Conservation (phyloP, 306 rosid species). For the Abrus pulchellus region DNA sequence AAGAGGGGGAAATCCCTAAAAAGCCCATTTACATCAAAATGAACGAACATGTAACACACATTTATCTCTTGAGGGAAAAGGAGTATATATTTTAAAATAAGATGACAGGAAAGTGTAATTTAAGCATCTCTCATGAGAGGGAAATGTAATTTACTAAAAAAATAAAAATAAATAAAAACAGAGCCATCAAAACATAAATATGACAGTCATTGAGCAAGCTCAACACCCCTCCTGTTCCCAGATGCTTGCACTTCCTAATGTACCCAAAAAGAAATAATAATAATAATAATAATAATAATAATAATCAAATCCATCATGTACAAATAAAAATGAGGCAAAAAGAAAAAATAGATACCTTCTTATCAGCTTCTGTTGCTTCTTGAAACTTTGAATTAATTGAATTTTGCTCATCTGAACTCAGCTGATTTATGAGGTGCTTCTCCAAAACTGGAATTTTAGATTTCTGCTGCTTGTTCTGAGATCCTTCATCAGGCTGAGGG, state of each 20-base stretch:
- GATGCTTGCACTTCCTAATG: constrained; percentile 31
- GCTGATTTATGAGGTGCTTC: constrained; percentile 81
- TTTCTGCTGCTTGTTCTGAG: constrained; percentile 65
- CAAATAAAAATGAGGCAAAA: constrained; percentile 15
- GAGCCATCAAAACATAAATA: constrained; percentile 15
- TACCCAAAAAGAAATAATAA: constrained; percentile 7
- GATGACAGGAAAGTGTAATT: no score
- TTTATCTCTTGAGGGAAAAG: no score
- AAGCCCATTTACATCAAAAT: no score
- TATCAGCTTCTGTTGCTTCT: constrained; percentile 92
- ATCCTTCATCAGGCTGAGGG: constrained; percentile 70
- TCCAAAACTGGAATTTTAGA: constrained; percentile 85
- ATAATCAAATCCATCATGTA: background rate
- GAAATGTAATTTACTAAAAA: no score
- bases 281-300: background rate
- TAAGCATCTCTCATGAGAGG: no score
- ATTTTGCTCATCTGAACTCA: constrained; percentile 89
- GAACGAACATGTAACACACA: no score
- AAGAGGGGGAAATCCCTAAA: no score
- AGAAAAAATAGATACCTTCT: constrained; percentile 66
- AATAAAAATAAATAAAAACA: background rate
- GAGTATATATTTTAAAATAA: no score
- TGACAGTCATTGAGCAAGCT: constrained; percentile 22
- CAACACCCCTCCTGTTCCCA: background rate
- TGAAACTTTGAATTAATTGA: constrained; percentile 73